Evolutionary conservation across 768 basidiomycete species (phyloP).

Genomic region (Mycena rebaudengoi): DNA sequence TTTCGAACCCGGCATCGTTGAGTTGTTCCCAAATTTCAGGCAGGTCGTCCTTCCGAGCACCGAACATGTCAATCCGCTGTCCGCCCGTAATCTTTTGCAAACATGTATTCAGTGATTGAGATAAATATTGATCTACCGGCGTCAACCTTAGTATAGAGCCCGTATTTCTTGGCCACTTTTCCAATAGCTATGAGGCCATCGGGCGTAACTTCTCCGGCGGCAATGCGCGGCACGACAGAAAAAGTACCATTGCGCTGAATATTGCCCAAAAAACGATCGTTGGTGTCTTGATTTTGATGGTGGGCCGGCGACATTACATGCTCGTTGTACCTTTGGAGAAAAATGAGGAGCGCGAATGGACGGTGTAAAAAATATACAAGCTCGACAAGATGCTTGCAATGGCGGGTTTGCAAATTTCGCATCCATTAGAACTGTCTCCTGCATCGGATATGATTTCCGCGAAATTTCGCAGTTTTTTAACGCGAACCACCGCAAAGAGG

Average conservation of each 20-base stretch:
- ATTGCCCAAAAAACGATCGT: conserved; percentile 75
- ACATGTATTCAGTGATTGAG: too few species aligned
- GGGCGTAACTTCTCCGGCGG: conserved; percentile 76
- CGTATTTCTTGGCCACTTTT: conserved; percentile 71
- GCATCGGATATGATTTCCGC: conserved; percentile 57
- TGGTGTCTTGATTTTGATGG: conserved; percentile 77
- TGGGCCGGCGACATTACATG: conserved; percentile 69
- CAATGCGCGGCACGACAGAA: conserved; percentile 75
- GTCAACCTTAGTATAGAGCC: conserved; percentile 64
- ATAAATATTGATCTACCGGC: neutral
- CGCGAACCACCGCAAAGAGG: conserved; percentile 70
- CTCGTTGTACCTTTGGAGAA: conserved; percentile 58
- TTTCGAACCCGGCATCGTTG: conserved; percentile 72
- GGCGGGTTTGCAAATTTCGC: conserved; percentile 78
- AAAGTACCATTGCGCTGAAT: conserved; percentile 79
- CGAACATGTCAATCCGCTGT: conserved; percentile 77
- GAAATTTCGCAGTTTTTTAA: conserved; percentile 69
- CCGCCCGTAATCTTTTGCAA: conserved; percentile 48
- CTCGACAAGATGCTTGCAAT: conserved; percentile 62
- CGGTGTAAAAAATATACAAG: conserved; percentile 31
- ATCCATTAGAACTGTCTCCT: conserved; percentile 65
- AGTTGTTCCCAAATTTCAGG: conserved; percentile 61
- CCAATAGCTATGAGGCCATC: conserved; percentile 72
- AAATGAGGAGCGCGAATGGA: neutral
- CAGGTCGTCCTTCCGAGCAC: conserved; percentile 36